Conservation (phyloP, 2,329 filamentous ascomycete species). For the Ophiostoma fasciatum region DNA sequence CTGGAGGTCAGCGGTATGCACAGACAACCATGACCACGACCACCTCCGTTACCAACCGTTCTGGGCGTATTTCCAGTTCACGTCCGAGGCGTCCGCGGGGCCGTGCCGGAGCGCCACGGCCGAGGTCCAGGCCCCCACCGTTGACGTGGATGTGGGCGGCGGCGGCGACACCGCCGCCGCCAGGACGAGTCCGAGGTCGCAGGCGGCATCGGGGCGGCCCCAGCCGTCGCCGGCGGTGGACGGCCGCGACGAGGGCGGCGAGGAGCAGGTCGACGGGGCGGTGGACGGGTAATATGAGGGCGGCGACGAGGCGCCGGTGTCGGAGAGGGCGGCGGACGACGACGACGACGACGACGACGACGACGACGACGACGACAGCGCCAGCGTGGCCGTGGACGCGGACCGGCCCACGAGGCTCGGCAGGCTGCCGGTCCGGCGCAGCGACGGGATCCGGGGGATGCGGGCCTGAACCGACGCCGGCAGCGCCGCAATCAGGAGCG, state of each 20-base stretch:
- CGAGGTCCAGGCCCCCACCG: too few relatives aligned
- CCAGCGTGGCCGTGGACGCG: conserved; percentile 2
- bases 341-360: background rate
- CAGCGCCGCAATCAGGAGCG: conserved; percentile 11
- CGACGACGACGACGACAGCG: background rate
- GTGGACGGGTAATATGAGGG: conserved; percentile 5
- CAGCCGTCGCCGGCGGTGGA: too few relatives aligned
- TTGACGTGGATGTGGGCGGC: background rate
- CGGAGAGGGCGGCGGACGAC: background rate
- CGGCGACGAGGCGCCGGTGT: conserved; percentile 4
- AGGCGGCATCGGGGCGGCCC: too few relatives aligned
- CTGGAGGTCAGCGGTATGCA: conserved; percentile 3
- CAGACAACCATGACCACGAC: too few relatives aligned
- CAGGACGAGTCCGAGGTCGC: conserved; percentile 6
- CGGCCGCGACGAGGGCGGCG: conserved; percentile 5
- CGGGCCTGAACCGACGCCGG: conserved; percentile 14
- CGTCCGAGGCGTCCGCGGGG: background rate
- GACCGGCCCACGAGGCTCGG: conserved; percentile 6
- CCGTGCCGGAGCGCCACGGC: too few relatives aligned
- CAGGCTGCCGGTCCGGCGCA: conserved; percentile 8
- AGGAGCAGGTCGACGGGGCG: conserved; percentile 5
- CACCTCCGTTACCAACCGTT: too few relatives aligned
- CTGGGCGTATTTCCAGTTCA: conserved; percentile 13
- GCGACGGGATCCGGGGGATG: conserved; percentile 10
- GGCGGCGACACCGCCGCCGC: background rate